These are phyloP conservation scores for Tetracentron sinense DNA, from an alignment of 164 flowering plant genomes.

Conservation along the genomic window DNA sequence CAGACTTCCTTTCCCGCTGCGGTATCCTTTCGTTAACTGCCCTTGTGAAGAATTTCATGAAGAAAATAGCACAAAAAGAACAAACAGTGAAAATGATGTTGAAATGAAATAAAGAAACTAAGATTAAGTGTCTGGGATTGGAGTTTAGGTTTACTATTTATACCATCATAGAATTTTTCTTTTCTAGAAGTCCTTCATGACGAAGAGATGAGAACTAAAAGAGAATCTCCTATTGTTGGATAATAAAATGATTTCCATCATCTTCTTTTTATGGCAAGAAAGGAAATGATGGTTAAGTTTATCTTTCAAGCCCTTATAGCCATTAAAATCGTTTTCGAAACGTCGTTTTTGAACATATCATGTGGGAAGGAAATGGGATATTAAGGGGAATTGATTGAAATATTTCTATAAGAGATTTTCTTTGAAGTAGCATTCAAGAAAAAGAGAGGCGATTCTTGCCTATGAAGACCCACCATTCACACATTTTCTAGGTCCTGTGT, in stretches of 20 bases:
- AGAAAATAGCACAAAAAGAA: neutral
- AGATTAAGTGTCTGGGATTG: neutral
- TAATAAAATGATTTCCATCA: neutral
- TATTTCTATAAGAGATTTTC: neutral
- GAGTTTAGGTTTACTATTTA: neutral
- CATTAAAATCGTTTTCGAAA: neutral
- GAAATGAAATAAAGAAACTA: neutral
- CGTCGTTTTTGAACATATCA: neutral
- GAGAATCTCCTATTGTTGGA: neutral
- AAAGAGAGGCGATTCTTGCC: too few relatives aligned
- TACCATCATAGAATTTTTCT: too few relatives aligned
- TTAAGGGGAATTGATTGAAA: neutral
- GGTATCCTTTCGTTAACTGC: constrained; percentile 4
- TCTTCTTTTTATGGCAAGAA: neutral
- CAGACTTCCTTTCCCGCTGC: constrained; percentile 24
- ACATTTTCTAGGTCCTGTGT: too few relatives aligned
- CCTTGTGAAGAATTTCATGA: constrained; percentile 1
- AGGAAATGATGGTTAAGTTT: neutral
- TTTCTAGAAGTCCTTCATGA: too few relatives aligned
- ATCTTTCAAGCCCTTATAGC: neutral
- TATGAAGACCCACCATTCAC: too few relatives aligned
- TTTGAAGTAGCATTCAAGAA: neutral
- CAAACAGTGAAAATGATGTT: neutral
- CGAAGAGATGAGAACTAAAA: neutral
- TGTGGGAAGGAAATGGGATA: neutral